These are phyloP conservation scores for Flaveria robusta DNA, from an alignment of 129 eudicot genomes.

Conservation along the genomic window DNA sequence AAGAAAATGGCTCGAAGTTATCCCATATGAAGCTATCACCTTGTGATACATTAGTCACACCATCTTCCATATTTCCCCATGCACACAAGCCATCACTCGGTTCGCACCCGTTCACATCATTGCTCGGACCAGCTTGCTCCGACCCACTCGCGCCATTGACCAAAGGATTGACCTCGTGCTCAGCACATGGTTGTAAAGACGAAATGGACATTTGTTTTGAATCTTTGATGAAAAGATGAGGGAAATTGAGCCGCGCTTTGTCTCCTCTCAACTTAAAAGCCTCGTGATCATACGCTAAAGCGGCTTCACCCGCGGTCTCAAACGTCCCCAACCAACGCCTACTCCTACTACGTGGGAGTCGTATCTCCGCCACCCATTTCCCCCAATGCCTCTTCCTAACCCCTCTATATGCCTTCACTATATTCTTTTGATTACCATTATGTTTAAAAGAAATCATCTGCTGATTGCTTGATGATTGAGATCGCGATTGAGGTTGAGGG, in stretches of 20 bases:
- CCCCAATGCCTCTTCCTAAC: slow-evolving; percentile 53
- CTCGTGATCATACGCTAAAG: slow-evolving; percentile 51
- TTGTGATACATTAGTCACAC: slow-evolving; percentile 27
- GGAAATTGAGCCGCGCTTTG: slow-evolving; percentile 48
- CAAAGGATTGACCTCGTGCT: slow-evolving; percentile 26
- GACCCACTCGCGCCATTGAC: not conserved
- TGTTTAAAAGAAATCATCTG: slow-evolving; percentile 43
- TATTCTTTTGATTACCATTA: not conserved
- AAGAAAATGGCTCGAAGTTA: slow-evolving; percentile 22
- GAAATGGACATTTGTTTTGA: slow-evolving; percentile 9
- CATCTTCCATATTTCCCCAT: slow-evolving; percentile 39
- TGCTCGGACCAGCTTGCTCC: slow-evolving; percentile 13
- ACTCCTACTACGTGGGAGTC: slow-evolving; percentile 44
- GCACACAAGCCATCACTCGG: slow-evolving; percentile 24
- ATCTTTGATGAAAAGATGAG: slow-evolving; percentile 29
- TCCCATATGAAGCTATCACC: slow-evolving; percentile 41
- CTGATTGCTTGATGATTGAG: slow-evolving; percentile 26
- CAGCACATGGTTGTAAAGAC: slow-evolving; percentile 22
- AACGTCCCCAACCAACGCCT: slow-evolving; percentile 59
- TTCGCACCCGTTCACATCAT: slow-evolving; percentile 6
- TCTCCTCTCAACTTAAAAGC: slow-evolving; percentile 49
- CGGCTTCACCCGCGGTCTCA: slow-evolving; percentile 40
- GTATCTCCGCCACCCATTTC: slow-evolving; percentile 59
- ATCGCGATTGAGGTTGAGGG: not conserved
- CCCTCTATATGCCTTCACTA: slow-evolving; percentile 45